These are phyloP conservation scores for Amanita subjunquillea DNA, from an alignment of 768 basidiomycete genomes.

Conservation along the genomic window DNA sequence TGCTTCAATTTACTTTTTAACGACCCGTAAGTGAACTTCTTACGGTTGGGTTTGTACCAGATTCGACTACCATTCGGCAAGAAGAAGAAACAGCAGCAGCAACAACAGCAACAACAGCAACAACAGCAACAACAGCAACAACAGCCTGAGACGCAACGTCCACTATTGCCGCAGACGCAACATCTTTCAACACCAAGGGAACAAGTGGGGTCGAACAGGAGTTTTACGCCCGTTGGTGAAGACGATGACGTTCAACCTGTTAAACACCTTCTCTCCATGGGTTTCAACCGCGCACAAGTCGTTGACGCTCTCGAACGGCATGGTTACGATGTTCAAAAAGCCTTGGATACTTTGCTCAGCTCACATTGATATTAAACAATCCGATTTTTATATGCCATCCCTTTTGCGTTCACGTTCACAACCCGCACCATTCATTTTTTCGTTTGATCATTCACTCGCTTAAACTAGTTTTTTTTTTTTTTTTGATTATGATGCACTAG, in stretches of 20 bases:
- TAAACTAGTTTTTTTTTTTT: neutral
- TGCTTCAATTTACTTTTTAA: neutral
- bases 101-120: constrained; percentile 20
- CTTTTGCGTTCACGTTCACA: neutral
- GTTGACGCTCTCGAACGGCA: constrained; percentile 77
- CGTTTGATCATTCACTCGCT: neutral
- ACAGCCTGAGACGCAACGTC: constrained; percentile 26
- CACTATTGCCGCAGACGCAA: constrained; percentile 27
- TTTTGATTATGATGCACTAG: neutral
- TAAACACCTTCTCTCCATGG: constrained; percentile 80
- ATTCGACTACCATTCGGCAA: constrained; percentile 73
- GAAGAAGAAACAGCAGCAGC: constrained; percentile 55
- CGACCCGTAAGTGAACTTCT: neutral
- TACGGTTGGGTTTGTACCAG: constrained; percentile 21
- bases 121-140: constrained; percentile 29
- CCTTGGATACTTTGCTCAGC: constrained; percentile 66
- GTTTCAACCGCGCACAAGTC: constrained; percentile 77
- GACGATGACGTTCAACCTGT: constrained; percentile 72
- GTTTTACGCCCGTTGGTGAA: constrained; percentile 34
- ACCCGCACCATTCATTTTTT: neutral
- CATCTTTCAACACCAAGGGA: constrained; percentile 30
- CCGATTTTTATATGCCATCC: neutral
- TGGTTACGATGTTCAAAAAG: constrained; percentile 71
- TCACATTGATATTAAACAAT: constrained; percentile 3
- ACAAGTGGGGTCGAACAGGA: constrained; percentile 16